Percentiles rank a stretch among this genome's conserved stretches.
Evolutionary conservation across 2,329 filamentous ascomycete species (phyloP).

Genomic region (Cadophora gregata): DNA sequence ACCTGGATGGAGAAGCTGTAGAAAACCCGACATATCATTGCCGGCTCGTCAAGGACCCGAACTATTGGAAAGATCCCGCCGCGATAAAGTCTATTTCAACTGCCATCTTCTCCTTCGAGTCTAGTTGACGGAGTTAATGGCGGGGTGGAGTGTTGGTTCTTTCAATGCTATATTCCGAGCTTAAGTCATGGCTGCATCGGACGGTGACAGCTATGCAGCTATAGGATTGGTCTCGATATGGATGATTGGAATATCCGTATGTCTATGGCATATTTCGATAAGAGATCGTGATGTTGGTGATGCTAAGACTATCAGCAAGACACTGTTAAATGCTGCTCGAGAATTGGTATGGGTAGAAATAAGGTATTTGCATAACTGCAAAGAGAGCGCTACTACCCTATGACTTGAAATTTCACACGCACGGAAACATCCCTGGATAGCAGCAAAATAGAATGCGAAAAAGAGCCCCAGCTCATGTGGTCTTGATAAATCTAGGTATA

Average conservation of each 20-base stretch:
- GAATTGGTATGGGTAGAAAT: background rate
- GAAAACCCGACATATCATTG: background rate
- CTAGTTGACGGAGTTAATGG: slow-evolving; percentile 4
- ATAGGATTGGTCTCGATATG: background rate
- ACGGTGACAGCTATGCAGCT: background rate
- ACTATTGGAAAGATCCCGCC: slow-evolving; percentile 8
- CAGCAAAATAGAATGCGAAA: background rate
- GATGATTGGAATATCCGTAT: background rate
- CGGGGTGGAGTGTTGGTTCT: slow-evolving; percentile 10
- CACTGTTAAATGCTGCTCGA: background rate
- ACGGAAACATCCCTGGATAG: too few species aligned
- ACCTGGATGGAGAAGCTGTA: slow-evolving; percentile 6
- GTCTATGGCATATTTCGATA: background rate
- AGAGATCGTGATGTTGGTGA: background rate
- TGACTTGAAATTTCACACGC: background rate
- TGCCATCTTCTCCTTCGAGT: slow-evolving; percentile 1
- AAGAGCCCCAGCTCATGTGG: background rate
- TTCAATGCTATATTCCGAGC: slow-evolving; percentile 2
- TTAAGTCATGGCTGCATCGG: background rate
- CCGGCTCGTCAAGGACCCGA: slow-evolving; percentile 12
- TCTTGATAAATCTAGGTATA: background rate
- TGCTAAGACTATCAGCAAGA: background rate
- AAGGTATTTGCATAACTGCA: background rate
- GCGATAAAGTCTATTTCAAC: background rate
- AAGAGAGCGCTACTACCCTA: background rate